Conservation (phyloP, 2,329 filamentous ascomycete species). For the Nothomitra cinnamomea region DNA sequence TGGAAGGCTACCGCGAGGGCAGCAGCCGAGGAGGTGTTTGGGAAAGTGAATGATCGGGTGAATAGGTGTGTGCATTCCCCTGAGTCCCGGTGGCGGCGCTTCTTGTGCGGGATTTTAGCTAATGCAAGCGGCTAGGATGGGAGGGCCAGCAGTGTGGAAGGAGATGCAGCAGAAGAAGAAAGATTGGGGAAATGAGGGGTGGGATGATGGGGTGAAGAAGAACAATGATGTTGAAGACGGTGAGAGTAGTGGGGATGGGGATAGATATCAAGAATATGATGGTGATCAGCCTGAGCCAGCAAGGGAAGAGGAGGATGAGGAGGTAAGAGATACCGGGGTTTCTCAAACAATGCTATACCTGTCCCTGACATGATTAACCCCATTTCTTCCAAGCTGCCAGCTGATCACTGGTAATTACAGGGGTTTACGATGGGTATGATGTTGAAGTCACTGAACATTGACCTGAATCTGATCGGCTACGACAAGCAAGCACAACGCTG, state of each 20-base stretch:
- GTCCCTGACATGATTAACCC: not conserved
- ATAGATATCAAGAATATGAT: slow-evolving; percentile 29
- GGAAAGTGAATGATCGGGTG: slow-evolving; percentile 39
- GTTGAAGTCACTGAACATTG: slow-evolving; percentile 47
- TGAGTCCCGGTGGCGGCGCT: not conserved
- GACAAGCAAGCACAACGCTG: slow-evolving; percentile 40
- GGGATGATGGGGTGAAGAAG: not conserved
- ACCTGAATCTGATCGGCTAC: slow-evolving; percentile 44
- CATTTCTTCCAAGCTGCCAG: not conserved
- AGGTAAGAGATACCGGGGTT: slow-evolving; percentile 13
- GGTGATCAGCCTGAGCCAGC: slow-evolving; percentile 30
- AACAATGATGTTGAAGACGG: not conserved
- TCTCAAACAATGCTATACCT: not conserved
- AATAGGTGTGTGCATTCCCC: slow-evolving; percentile 20
- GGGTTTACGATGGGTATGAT: slow-evolving; percentile 55
- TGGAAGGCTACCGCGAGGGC: slow-evolving; percentile 44
- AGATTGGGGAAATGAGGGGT: slow-evolving; percentile 22
- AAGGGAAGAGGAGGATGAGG: slow-evolving; percentile 17
- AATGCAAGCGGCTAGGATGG: slow-evolving; percentile 26
- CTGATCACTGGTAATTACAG: slow-evolving; percentile 20
- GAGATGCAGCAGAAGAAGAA: slow-evolving; percentile 30
- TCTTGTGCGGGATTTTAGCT: not conserved
- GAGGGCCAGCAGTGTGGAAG: slow-evolving; percentile 41
- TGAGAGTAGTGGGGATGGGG: not conserved
- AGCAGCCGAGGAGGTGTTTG: slow-evolving; percentile 53